Base-by-base conservation (phyloP, 805 yeast genomes). In the Yamadazyma paraphyllophila region DNA sequence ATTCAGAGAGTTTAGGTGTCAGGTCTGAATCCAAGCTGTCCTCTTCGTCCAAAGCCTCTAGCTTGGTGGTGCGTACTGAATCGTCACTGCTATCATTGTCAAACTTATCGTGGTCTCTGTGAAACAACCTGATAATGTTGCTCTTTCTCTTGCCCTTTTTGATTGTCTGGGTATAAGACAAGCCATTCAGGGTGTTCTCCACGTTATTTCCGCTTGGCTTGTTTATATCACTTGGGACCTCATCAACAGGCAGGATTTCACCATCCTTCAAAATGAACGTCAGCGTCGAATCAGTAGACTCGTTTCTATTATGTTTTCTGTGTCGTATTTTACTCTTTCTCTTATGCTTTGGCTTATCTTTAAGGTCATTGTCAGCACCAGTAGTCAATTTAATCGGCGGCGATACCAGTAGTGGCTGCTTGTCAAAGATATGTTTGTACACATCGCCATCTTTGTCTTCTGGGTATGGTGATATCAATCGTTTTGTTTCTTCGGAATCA, bases 311-410 rank as follows among this genome's bases (percentile, higher is more conserved):
- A 15, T 32, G 43, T 17, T 20, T 33, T 12, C 27, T 39, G 7
- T 36, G 41, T 37, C 45, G 44, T 41, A 41, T 41, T 25, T 32
- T 40, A 13, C 45, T 41, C 8, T 30, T 30, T 20, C 43, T 45
- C 15, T 29, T 39, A 15, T 25, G 10, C 27, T 40, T 45, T 4
- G 24, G 24, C 25, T 26, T 33, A 14, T 13, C 25, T 15, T 36
- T 36, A 13, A n/a, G 37, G 3, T 32, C 16, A 14, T n/a, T 24
- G n/a, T 36, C 14, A 7, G 3, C 4, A 4, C 25, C 24, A 17
- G 16, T 13, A 9, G 43, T 29, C 17, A 39, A 44, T 16, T 36
- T 47, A 2, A 67, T 64, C 1, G 72, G 72, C 1, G 72, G 72
- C 4, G 70, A 66, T 8, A 48, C 54, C 35, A 57, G 58, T 12